phyloP scores from a whole-genome alignment of 371 early-diverging fungal species.

The Mucor lusitanicus region DNA sequence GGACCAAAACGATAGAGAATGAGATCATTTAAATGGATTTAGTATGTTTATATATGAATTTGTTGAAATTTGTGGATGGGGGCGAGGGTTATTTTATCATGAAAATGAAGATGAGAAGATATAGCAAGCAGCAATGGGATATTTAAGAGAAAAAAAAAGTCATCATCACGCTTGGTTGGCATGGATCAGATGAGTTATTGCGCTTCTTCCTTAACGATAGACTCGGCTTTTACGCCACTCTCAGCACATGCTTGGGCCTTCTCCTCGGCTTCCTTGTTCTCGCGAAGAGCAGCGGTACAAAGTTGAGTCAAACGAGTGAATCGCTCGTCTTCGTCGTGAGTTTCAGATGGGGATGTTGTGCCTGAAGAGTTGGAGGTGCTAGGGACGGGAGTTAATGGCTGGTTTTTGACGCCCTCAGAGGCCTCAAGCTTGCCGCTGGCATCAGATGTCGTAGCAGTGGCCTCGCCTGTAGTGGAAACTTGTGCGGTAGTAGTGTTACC shows the following conservation, averaged over 20 bases:
- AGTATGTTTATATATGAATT: not conserved
- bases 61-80: not conserved
- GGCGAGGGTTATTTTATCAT: not conserved
- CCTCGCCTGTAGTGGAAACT: conserved; percentile 4
- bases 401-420: conserved; percentile 11
- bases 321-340: conserved; percentile 30
- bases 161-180: not conserved
- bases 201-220: not conserved
- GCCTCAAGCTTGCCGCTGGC: not conserved
- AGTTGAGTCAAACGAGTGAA: conserved; percentile 46
- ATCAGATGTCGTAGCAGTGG: conserved; percentile 9
- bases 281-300: conserved; percentile 44
- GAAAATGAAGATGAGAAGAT: not conserved
- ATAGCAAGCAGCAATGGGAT: not conserved
- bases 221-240: not conserved
- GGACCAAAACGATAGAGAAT: not conserved
- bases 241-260: not conserved
- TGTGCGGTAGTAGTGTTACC: conserved; percentile 16
- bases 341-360: conserved; percentile 38
- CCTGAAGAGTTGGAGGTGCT: conserved; percentile 43
- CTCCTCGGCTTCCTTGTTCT: conserved; percentile 21
- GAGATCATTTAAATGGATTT: not conserved
- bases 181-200: not conserved
- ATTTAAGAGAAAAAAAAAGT: not conserved
- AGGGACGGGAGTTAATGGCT: conserved; percentile 41